Evolutionary conservation across 208 protist species (phyloP).

Genomic region (Herpetomonas samuelpessoai): DNA sequence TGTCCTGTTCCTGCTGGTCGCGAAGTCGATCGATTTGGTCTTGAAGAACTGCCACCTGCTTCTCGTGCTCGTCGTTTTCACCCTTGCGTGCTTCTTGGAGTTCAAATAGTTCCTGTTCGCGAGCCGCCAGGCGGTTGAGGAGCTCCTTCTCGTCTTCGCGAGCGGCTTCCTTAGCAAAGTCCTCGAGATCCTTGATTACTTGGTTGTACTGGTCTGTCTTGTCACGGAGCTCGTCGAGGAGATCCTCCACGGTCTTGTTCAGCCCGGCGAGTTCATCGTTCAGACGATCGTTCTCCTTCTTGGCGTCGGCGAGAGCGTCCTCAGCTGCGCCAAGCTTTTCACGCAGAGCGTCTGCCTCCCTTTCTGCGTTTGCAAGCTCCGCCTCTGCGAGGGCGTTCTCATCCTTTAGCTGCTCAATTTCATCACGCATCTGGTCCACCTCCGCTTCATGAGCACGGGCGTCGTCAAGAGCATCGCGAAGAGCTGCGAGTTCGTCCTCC

Average conservation of each 20-base stretch:
- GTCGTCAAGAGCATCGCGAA: conserved; percentile 4
- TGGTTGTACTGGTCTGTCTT: conserved; percentile 60
- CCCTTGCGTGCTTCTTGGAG: conserved; percentile 54
- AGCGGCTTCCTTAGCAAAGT: conserved; percentile 45
- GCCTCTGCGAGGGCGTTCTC: conserved; percentile 8
- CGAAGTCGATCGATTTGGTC: conserved; percentile 56
- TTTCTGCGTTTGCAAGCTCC: conserved; percentile 23
- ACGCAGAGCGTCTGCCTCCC: conserved; percentile 18
- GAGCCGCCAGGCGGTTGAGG: conserved; percentile 46
- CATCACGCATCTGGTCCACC: conserved; percentile 1
- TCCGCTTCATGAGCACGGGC: not conserved
- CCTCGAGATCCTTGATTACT: conserved; percentile 64
- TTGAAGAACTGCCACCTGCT: conserved; percentile 49
- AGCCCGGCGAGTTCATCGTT: conserved; percentile 35
- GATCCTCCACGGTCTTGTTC: conserved; percentile 36
- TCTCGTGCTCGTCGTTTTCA: conserved; percentile 53
- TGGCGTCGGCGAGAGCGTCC: conserved; percentile 7
- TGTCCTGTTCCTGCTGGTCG: conserved; percentile 38
- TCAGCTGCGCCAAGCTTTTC: conserved; percentile 14
- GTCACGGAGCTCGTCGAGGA: conserved; percentile 52
- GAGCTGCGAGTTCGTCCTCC: conserved; percentile 1
- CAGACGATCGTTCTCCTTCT: conserved; percentile 25
- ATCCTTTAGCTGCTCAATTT: conserved; percentile 3
- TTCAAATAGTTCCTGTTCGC: conserved; percentile 70
- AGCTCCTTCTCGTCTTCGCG: conserved; percentile 56